Evolutionary conservation across 2,329 filamentous ascomycete species (phyloP).

Genomic region (Fusarium odoratissimum): DNA sequence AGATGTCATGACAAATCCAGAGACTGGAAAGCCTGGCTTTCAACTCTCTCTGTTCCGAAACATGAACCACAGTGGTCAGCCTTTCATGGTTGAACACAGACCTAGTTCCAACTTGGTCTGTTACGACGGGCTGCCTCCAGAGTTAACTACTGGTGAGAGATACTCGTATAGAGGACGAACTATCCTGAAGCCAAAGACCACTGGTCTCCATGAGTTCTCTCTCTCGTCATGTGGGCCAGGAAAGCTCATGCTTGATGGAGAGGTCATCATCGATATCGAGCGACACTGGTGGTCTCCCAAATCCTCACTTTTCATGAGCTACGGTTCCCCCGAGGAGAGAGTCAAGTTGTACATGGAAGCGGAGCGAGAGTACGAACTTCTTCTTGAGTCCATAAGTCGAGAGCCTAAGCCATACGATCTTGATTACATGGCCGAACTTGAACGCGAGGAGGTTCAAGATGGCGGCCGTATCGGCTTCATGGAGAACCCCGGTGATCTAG

Average conservation of each 20-base stretch:
- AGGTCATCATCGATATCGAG: constrained; percentile 23
- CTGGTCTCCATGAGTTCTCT: constrained; percentile 19
- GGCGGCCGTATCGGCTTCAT: constrained; percentile 28
- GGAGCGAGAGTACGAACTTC: constrained; percentile 9
- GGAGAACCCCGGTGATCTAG: constrained; percentile 25
- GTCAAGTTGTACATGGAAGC: constrained; percentile 26
- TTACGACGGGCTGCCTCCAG: constrained; percentile 26
- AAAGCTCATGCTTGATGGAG: constrained; percentile 19
- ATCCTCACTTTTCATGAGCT: constrained; percentile 32
- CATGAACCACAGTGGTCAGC: constrained; percentile 15
- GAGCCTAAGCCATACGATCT: constrained; percentile 30
- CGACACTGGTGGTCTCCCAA: constrained; percentile 35
- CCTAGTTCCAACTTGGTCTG: constrained; percentile 33
- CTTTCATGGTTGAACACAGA: constrained; percentile 26
- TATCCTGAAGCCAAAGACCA: constrained; percentile 21
- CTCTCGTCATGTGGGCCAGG: constrained; percentile 21
- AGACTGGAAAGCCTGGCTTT: constrained; percentile 18
- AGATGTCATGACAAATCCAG: constrained; percentile 20
- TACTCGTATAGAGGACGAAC: constrained; percentile 23
- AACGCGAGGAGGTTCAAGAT: constrained; percentile 31
- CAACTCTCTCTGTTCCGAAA: constrained; percentile 17
- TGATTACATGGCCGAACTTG: constrained; percentile 18
- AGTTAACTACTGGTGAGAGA: constrained; percentile 29
- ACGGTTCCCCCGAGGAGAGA: constrained; percentile 23
- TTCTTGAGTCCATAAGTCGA: constrained; percentile 23